A percentile compares a stretch with the other conserved stretches of the same genome.
These are phyloP conservation scores for Lablab purpureus DNA, from an alignment of 306 rosid species.

Conservation along the genomic window DNA sequence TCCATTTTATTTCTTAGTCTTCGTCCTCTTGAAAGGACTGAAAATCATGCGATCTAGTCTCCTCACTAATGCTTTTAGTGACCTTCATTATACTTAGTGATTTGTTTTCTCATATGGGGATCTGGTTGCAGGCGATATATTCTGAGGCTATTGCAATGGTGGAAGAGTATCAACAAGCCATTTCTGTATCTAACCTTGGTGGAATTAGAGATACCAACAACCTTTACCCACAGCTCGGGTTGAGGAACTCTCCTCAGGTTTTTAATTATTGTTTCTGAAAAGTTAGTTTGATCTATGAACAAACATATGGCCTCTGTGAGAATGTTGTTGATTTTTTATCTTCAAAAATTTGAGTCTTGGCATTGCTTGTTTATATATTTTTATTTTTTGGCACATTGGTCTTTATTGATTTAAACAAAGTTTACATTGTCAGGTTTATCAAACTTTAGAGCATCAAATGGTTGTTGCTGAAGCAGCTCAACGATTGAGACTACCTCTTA, in stretches of 20 bases:
- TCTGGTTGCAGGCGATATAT: conserved; percentile 75
- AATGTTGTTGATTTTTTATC: conserved; percentile 15
- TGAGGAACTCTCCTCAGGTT: conserved; percentile 83
- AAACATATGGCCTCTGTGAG: neutral
- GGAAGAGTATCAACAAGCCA: conserved; percentile 85
- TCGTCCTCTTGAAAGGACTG: neutral
- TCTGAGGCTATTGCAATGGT: conserved; percentile 90
- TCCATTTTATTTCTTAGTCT: neutral
- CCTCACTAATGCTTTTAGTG: neutral
- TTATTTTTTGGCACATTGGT: conserved; percentile 10
- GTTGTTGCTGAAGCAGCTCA: conserved; percentile 92
- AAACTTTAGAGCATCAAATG: conserved; percentile 89
- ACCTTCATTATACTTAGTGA: neutral
- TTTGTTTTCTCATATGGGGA: conserved; percentile 36
- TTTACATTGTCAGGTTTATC: conserved; percentile 67
- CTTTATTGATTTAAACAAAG: conserved; percentile 28
- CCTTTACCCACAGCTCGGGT: conserved; percentile 71
- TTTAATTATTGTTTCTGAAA: conserved; percentile 35
- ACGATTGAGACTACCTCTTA: conserved; percentile 85
- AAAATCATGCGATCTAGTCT: neutral
- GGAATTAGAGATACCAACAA: conserved; percentile 71
- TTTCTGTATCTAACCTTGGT: conserved; percentile 67
- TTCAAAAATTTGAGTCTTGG: neutral
- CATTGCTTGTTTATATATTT: conserved; percentile 13
- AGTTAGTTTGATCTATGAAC: neutral